Evolutionary conservation across 2,329 filamentous ascomycete species (phyloP), one percentile per base, ranked within the genome.

Genomic region (Daldinia sp.): DNA sequence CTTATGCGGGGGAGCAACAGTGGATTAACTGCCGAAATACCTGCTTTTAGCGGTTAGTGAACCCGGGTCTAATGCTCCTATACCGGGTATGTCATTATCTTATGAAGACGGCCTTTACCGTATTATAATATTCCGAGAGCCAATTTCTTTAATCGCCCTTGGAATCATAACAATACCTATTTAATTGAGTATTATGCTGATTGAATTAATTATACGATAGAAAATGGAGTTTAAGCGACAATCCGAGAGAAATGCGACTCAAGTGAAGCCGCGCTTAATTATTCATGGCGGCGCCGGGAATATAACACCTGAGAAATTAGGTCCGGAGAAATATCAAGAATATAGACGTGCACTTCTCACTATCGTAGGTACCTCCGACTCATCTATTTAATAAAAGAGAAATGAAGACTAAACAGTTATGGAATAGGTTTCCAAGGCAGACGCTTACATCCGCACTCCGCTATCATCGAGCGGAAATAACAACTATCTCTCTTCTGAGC

Each of bases 241-340:
- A 30, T 69, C 61, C 13, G 41, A 41, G 6, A 30, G 46, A 3
- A 63, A 44, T 20, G 60, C 42, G 23, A 58, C 70, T 23, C 77
- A 69, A 54, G 67, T 84, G 37, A 81, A 82, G 74, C 89, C 90
- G 3, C 85, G 89, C 9, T 77, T 92, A 35, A 90, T 92, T 75
- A 88, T 93, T 74, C 90, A 93, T 74, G 92, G 91, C 75, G 91
- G 91, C 37, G 91, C 92, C 1, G 91, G 91, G 54, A 90, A 91
- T 75, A 89, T 93, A 72, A 84, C 84, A 28, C 89, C 87, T 3
- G 78, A 83, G 6, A 88, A 84, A 64, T 84, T 92, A 44, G 83
- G 89, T 3, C 85, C 86, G 0, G 82, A 86, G 18, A 83, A 87
- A 67, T 91, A 90, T 74, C 75, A 79, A 12, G 79, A 83, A 60